Percentiles rank a stretch among this genome's conserved stretches.
Conservation (phyloP, 768 basidiomycete genomes). For the Calocybe indica region DNA sequence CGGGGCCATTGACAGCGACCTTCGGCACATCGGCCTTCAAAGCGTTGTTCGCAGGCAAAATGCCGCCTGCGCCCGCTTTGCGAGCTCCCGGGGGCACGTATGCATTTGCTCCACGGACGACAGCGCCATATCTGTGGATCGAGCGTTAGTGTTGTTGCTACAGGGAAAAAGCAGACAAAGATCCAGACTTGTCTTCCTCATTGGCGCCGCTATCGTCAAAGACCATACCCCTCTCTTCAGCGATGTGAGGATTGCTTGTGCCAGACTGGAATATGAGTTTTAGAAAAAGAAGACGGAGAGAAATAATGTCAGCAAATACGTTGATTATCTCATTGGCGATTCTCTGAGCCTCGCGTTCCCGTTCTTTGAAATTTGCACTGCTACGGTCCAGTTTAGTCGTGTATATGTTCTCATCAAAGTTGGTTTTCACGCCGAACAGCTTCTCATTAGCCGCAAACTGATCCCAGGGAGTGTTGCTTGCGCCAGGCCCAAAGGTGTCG, state of each 20-base stretch:
- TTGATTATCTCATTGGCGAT: slow-evolving; percentile 90
- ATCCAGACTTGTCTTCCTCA: slow-evolving; percentile 91
- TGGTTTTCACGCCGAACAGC: slow-evolving; percentile 86
- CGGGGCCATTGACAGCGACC: slow-evolving; percentile 74
- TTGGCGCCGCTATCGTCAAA: slow-evolving; percentile 72
- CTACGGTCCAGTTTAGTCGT: slow-evolving; percentile 89
- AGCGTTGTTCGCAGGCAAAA: slow-evolving; percentile 20
- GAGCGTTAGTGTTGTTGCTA: background rate
- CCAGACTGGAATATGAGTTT: slow-evolving; percentile 34
- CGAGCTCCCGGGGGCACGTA: slow-evolving; percentile 94
- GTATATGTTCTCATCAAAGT: slow-evolving; percentile 91
- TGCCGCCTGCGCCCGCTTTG: slow-evolving; percentile 27
- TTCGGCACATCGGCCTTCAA: slow-evolving; percentile 53
- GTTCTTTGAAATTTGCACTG: slow-evolving; percentile 82
- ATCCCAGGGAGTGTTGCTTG: slow-evolving; percentile 62
- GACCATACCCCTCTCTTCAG: slow-evolving; percentile 74
- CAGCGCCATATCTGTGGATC: slow-evolving; percentile 76
- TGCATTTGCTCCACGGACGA: slow-evolving; percentile 80
- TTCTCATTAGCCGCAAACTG: slow-evolving; percentile 93
- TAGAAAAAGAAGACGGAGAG: slow-evolving; percentile 1
- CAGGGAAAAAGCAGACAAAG: slow-evolving; percentile 7
- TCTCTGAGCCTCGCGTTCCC: slow-evolving; percentile 79
- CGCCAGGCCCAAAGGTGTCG: slow-evolving; percentile 58
- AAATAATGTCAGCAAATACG: slow-evolving; percentile 37
- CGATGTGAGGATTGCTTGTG: slow-evolving; percentile 76